phyloP scores from a whole-genome alignment of 164 flowering plant genomes.

The Magnolia officinalis region DNA sequence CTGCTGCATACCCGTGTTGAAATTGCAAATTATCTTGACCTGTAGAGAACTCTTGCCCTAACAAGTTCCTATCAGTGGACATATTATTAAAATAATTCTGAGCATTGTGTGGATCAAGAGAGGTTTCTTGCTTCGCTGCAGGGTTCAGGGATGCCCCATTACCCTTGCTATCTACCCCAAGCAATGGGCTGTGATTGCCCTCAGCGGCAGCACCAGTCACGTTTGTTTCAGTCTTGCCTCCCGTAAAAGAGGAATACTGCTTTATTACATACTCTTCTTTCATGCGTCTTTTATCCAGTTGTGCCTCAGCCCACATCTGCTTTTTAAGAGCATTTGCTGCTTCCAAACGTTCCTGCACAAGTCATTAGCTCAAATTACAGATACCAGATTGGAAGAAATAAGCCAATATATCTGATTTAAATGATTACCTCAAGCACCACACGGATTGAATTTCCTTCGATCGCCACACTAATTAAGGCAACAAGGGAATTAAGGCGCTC shows the following conservation, averaged over 20 bases:
- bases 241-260: constrained; percentile 34
- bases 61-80: constrained; percentile 34
- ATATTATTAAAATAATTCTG: constrained; percentile 19
- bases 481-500: constrained; percentile 90
- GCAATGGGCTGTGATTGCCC: constrained; percentile 47
- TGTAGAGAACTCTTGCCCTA: constrained; percentile 31
- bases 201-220: constrained; percentile 29
- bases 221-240: constrained; percentile 40
- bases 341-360: constrained; percentile 80
- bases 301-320: constrained; percentile 95
- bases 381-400: not conserved
- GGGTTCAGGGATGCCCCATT: constrained; percentile 32
- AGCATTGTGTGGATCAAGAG: constrained; percentile 30
- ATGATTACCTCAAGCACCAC: constrained; percentile 70
- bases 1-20: constrained; percentile 47
- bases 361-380: constrained; percentile 9
- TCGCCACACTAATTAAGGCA: constrained; percentile 80
- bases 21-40: constrained; percentile 39
- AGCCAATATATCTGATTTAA: not conserved
- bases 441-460: constrained; percentile 84
- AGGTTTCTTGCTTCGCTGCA: constrained; percentile 32
- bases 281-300: constrained; percentile 75
- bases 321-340: constrained; percentile 89
- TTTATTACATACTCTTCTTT: constrained; percentile 62
- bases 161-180: constrained; percentile 32